Percentiles rank a stretch among this genome's conserved stretches.
Evolutionary conservation across 2,329 filamentous ascomycete species (phyloP).

Genomic region (Talaromyces sp.): DNA sequence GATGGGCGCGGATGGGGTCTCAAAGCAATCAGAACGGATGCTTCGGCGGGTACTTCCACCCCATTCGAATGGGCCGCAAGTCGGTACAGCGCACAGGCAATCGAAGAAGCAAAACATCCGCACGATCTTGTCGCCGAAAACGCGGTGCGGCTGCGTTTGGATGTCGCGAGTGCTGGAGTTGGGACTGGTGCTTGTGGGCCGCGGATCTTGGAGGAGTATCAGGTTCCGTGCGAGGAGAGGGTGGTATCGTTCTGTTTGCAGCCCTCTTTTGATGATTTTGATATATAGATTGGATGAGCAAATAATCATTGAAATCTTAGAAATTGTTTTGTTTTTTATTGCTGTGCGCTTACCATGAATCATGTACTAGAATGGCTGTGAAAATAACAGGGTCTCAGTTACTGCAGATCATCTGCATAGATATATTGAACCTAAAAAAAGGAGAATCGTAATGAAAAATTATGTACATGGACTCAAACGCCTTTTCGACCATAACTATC

Average conservation of each 20-base stretch:
- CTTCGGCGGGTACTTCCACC: not conserved
- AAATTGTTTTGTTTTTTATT: not conserved
- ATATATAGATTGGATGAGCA: not conserved
- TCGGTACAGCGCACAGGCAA: not conserved
- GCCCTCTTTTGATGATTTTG: not conserved
- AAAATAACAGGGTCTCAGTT: too few species aligned
- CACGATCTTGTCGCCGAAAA: constrained; percentile 22
- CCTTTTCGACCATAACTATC: not conserved
- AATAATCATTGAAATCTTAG: not conserved
- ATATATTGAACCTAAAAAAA: not conserved
- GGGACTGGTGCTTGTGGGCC: constrained; percentile 12
- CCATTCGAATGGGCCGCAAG: not conserved
- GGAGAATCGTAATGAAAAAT: not conserved
- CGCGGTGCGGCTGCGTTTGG: constrained; percentile 21
- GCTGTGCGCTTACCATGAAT: not conserved
- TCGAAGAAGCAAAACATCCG: constrained; percentile 17
- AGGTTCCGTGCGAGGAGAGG: constrained; percentile 5
- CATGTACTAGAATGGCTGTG: not conserved
- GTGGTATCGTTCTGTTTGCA: constrained; percentile 1
- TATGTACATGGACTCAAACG: constrained; percentile 8
- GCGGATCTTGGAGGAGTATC: not conserved
- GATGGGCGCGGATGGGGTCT: not conserved
- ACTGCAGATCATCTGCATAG: not conserved
- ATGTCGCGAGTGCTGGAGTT: constrained; percentile 19
- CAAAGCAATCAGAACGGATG: not conserved